Base-by-base conservation (phyloP, 441 rosid genomes). In the Populus hybrid region DNA sequence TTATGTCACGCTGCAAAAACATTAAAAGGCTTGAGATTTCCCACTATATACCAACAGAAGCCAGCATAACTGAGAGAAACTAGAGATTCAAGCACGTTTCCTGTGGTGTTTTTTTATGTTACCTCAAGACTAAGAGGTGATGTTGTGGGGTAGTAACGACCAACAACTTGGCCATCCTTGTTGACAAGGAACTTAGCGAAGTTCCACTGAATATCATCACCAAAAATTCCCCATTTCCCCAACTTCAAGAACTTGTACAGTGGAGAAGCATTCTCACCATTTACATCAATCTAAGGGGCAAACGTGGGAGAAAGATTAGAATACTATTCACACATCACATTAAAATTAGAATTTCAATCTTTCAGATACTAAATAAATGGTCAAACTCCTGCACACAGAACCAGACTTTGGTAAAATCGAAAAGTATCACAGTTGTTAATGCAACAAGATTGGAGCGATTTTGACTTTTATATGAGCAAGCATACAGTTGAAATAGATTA, bases 151-250 rank as follows among this genome's bases (percentile, higher is more conserved):
- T 93, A 92, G 82, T 87, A 93, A 38, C 98, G 97, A 78, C 93
- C 84, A 11, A 81, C 89, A 73, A 90, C 90, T 83, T 89, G 84
- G 63, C 96, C 97, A 30, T 88, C 87, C 74, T 88, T 89, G 50
- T 86, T 83, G 50, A 93, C 93, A 67, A 92, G 89, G 85, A 95
- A 93, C 88, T 95, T 93, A 38, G 94, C 93, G 78, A 93, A 93
- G 89, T 95, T 95, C 95, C 98, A 93, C 42, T 95, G 99, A 75
- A 95, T 92, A 35, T 95, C 96, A 42, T 93, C 99, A n/a, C 94
- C 85, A 8, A 95, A 92, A 67, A 93, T 87, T 84, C 94, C 96
- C 97, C 98, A 93, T 86, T 93, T 89, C 21, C 99, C 99, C 3
- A 88, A 86, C 84, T 95, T 95, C 26, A 92, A 77, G 84, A 89